Percentiles rank a stretch among this genome's conserved stretches.
phyloP scores from a whole-genome alignment of 352 stramenopile genomes.

The Pythium vanterpoolii region DNA sequence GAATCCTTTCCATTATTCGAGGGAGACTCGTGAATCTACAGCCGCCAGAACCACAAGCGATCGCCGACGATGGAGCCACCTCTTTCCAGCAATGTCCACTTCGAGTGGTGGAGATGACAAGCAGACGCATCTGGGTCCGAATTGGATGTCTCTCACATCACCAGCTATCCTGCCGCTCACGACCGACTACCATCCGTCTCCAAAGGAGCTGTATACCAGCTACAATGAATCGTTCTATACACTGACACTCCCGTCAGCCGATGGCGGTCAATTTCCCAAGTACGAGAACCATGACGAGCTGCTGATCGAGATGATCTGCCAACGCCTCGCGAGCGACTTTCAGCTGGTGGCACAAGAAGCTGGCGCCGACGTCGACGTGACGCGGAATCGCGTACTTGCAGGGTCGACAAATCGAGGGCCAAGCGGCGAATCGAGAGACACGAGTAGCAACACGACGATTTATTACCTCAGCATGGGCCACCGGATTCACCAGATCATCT shows the following conservation, averaged over 20 bases:
- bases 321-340: constrained; percentile 72
- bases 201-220: constrained; percentile 53
- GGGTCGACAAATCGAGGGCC: constrained; percentile 21
- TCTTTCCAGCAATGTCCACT: constrained; percentile 84
- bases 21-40: constrained; percentile 28
- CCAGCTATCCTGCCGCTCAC: constrained; percentile 92
- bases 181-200: constrained; percentile 84
- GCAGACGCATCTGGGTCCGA: constrained; percentile 81
- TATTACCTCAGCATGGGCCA: constrained; percentile 82
- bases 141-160: constrained; percentile 95
- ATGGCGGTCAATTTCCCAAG: constrained; percentile 47
- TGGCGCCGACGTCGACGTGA: constrained; percentile 2
- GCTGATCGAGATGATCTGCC: constrained; percentile 80
- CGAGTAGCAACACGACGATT: constrained; percentile 20
- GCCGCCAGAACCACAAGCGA: constrained; percentile 70
- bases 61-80: constrained; percentile 93
- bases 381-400: constrained; percentile 5
- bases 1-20: constrained; percentile 54
- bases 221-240: constrained; percentile 86
- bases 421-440: constrained; percentile 15
- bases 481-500: constrained; percentile 78
- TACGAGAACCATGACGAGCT: constrained; percentile 68
- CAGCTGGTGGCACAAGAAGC: constrained; percentile 53
- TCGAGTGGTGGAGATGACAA: constrained; percentile 12
- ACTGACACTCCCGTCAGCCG: constrained; percentile 54